phyloP scores from a whole-genome alignment of 441 rosid species.

The Adansonia gregorii region DNA sequence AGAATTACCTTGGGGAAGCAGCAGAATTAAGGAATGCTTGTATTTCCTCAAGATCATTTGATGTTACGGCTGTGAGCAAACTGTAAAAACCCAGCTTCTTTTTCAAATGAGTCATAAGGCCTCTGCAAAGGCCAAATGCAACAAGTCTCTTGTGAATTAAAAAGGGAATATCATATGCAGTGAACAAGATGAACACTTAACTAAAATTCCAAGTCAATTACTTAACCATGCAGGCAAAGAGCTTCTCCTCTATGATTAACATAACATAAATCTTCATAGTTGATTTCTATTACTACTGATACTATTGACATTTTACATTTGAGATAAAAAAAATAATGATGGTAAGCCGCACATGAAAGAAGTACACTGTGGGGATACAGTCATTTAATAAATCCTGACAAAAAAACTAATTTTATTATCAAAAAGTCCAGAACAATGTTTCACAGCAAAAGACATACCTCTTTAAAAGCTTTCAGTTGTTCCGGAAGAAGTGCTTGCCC shows the following conservation, averaged over 20 bases:
- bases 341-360: not conserved
- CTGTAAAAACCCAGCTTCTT: constrained; percentile 79
- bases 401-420: constrained; percentile 4
- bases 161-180: not conserved
- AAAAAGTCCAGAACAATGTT: not conserved
- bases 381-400: constrained; percentile 21
- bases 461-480: constrained; percentile 70
- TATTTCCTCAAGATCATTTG: constrained; percentile 89
- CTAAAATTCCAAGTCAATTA: constrained; percentile 3
- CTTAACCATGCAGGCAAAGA: not conserved
- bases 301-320: constrained; percentile 5
- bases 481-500: constrained; percentile 79
- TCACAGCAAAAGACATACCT: constrained; percentile 48
- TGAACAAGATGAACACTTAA: not conserved
- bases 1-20: constrained; percentile 74
- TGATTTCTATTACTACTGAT: constrained; percentile 15
- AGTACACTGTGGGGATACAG: not conserved
- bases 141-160: constrained; percentile 4
- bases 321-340: not conserved
- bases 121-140: constrained; percentile 49
- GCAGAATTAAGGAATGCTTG: constrained; percentile 86
- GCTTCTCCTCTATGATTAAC: not conserved
- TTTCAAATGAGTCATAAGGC: constrained; percentile 76
- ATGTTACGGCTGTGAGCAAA: constrained; percentile 81
- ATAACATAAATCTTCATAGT: constrained; percentile 19